A percentile compares a stretch with the other conserved stretches of the same genome.
Conservation (phyloP, 345 rosid species). For the Melaleuca quinquenervia region DNA sequence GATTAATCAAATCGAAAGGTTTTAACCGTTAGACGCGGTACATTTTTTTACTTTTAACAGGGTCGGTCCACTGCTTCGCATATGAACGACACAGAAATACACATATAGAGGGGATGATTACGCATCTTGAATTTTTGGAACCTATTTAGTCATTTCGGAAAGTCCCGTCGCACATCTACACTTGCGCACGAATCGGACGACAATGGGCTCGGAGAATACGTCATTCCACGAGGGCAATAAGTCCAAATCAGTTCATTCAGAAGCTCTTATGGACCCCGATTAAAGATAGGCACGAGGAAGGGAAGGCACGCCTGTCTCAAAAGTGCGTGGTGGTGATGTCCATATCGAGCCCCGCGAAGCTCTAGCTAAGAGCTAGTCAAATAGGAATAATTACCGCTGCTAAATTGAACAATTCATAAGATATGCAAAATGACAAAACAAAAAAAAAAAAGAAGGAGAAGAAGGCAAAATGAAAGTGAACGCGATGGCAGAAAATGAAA, state of each 20-base stretch:
- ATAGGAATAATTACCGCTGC: background rate
- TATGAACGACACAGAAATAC: fast-evolving
- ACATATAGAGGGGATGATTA: background rate
- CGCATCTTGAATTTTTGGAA: background rate
- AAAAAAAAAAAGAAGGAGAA: too few relatives aligned
- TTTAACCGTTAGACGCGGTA: too few relatives aligned
- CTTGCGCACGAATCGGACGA: background rate
- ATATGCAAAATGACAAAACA: background rate
- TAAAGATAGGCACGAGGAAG: background rate
- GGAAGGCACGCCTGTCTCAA: background rate
- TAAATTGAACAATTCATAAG: background rate
- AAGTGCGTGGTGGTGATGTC: background rate
- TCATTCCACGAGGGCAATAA: background rate
- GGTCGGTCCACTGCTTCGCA: background rate
- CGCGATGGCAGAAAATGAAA: too few relatives aligned
- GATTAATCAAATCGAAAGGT: too few relatives aligned
- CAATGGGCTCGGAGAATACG: background rate
- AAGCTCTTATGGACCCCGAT: background rate
- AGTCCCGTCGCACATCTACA: background rate
- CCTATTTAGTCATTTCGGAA: background rate
- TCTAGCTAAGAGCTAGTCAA: background rate
- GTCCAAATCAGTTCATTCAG: background rate
- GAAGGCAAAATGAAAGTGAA: too few relatives aligned
- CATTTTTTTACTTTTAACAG: background rate
- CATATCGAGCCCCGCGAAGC: background rate